A percentile compares a stretch with the other conserved stretches of the same genome.
phyloP scores from a whole-genome alignment of 768 basidiomycete species.

The Lentinula aciculospora region DNA sequence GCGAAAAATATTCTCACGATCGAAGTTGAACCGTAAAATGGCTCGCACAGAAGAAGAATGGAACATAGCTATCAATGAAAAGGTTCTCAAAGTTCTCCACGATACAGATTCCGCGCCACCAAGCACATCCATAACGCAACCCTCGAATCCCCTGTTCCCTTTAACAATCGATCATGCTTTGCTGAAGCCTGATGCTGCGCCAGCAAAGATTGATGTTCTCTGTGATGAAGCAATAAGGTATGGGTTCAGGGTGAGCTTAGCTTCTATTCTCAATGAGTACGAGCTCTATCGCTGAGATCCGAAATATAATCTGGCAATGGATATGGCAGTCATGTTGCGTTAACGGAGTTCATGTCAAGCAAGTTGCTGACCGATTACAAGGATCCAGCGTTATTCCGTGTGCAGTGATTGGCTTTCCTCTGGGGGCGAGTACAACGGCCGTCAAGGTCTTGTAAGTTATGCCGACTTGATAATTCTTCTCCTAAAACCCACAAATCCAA shows the following conservation, averaged over 20 bases:
- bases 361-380: slow-evolving; percentile 32
- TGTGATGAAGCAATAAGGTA: slow-evolving; percentile 43
- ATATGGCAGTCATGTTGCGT: slow-evolving; percentile 43
- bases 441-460: slow-evolving; percentile 40
- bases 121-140: slow-evolving; percentile 11
- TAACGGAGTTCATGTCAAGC: slow-evolving; percentile 37
- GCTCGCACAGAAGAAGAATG: slow-evolving; percentile 28
- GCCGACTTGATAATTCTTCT: neutral
- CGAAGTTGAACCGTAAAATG: no score
- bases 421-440: slow-evolving; percentile 38
- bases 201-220: slow-evolving; percentile 36
- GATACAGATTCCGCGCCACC: neutral
- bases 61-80: slow-evolving; percentile 21
- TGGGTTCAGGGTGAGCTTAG: slow-evolving; percentile 38
- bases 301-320: no score
- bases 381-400: slow-evolving; percentile 35
- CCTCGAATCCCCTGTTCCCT: slow-evolving; percentile 20
- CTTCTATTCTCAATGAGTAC: neutral
- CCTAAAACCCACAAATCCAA: no score
- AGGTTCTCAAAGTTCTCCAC: slow-evolving; percentile 19
- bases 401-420: slow-evolving; percentile 46
- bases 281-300: no score
- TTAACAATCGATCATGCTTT: slow-evolving; percentile 43
- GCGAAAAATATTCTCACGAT: no score
- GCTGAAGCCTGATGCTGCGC: slow-evolving; percentile 43